Percentiles rank a stretch among this genome's conserved stretches.
Conservation (phyloP, 352 stramenopile genomes). For the Blastocystis hominis region DNA sequence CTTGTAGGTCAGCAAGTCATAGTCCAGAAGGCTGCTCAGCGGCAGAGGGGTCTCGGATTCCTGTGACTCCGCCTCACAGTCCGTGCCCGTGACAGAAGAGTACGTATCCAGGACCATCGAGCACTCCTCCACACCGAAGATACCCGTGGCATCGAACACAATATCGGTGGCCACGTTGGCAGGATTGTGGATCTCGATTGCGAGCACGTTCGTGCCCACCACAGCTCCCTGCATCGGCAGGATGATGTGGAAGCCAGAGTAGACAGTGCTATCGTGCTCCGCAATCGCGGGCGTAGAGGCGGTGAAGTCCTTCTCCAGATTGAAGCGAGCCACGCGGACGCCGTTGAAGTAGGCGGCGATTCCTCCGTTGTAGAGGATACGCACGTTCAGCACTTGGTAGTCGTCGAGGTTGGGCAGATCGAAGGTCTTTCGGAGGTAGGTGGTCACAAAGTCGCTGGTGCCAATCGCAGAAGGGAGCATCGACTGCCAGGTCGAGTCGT, state of each 20-base stretch:
- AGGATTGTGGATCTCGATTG: constrained; percentile 14
- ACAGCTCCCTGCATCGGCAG: background rate
- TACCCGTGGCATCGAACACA: background rate
- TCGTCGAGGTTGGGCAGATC: background rate
- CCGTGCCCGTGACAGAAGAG: background rate
- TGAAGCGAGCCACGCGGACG: background rate
- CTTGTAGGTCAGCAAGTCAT: background rate
- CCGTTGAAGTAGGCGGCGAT: constrained; percentile 40
- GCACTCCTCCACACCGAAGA: constrained; percentile 5
- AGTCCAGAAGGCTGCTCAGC: background rate
- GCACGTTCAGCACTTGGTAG: constrained; percentile 38
- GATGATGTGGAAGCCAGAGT: constrained; percentile 22
- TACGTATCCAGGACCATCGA: background rate
- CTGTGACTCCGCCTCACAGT: too few species aligned
- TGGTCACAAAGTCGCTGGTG: background rate
- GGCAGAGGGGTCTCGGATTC: too few species aligned
- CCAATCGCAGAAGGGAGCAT: background rate
- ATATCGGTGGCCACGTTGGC: background rate
- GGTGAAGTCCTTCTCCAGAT: constrained; percentile 9
- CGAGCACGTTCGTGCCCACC: constrained; percentile 4
- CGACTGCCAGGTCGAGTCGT: background rate
- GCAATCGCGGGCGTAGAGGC: background rate
- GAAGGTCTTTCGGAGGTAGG: constrained; percentile 11
- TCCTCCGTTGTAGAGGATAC: background rate
- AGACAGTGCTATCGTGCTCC: background rate